These are phyloP conservation scores for Colletotrichum sp. DNA, from an alignment of 2,329 filamentous ascomycete genomes.

Conservation along the genomic window DNA sequence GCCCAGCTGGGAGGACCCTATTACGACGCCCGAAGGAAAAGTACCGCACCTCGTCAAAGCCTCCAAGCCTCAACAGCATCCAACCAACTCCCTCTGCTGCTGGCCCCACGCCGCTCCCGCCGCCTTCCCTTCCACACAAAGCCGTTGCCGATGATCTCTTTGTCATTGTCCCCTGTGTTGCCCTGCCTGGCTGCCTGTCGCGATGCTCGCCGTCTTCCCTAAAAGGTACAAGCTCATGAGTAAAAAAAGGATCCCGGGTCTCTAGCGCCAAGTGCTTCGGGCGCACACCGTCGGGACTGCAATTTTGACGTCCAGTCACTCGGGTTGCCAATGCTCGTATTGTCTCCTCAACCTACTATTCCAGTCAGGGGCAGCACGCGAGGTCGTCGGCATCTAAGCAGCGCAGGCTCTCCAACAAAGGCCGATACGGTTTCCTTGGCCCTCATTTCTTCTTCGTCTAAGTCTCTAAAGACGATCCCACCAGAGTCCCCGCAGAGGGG, in stretches of 20 bases:
- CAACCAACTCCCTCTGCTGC: background rate
- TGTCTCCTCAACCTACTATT: background rate
- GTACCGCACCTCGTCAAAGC: background rate
- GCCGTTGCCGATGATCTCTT: background rate
- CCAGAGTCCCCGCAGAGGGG: background rate
- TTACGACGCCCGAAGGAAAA: background rate
- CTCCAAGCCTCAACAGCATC: background rate
- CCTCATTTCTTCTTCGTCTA: slow-evolving; percentile 6
- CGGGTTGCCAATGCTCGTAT: slow-evolving; percentile 16
- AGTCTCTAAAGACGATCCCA: slow-evolving; percentile 5
- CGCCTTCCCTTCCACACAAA: background rate
- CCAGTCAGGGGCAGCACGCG: slow-evolving; percentile 2
- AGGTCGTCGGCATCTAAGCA: background rate
- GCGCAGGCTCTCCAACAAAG: background rate
- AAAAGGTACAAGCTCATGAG: background rate
- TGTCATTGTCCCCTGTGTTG: background rate
- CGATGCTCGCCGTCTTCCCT: background rate
- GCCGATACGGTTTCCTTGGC: background rate
- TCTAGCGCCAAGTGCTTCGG: background rate
- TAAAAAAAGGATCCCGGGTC: background rate
- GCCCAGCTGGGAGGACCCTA: background rate
- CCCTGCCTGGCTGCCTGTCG: background rate
- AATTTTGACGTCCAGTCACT: slow-evolving; percentile 13
- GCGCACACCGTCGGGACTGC: slow-evolving; percentile 13
- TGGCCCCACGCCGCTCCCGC: slow-evolving; percentile 1